These are phyloP conservation scores for Plectosphaerella plurivora DNA, from an alignment of 2,329 filamentous ascomycete species.

Conservation along the genomic window DNA sequence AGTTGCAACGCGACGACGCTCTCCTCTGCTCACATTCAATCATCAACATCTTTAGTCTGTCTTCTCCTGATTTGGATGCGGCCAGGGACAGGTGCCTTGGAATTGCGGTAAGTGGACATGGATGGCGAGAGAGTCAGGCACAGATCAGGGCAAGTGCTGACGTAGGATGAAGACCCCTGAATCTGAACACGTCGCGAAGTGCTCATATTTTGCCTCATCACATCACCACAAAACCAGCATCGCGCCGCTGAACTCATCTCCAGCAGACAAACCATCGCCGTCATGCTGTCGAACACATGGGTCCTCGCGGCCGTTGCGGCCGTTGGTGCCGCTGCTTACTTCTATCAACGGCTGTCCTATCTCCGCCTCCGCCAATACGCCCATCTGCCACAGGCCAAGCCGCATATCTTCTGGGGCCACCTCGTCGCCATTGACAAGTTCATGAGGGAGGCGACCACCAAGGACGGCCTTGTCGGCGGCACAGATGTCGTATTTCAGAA, in stretches of 20 bases:
- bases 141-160: neutral
- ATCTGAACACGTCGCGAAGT: too few species aligned
- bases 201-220: too few species aligned
- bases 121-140: too few species aligned
- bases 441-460: neutral
- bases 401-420: conserved; percentile 10
- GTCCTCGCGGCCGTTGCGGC: conserved; percentile 4
- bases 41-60: neutral
- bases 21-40: too few species aligned
- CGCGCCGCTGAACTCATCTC: too few species aligned
- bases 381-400: conserved; percentile 6
- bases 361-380: conserved; percentile 9
- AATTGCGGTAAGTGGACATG: too few species aligned
- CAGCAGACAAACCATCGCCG: neutral
- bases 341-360: conserved; percentile 5
- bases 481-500: conserved; percentile 17
- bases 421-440: conserved; percentile 1
- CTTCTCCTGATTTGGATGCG: neutral
- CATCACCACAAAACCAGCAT: conserved; percentile 13
- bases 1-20: too few species aligned
- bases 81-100: too few species aligned
- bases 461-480: neutral
- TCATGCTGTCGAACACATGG: conserved; percentile 1
- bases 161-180: neutral
- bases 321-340: conserved; percentile 2